Evolutionary conservation across 1,139 yeast species (phyloP).

Genomic region (Nakaseomyces kungkrabaensis): DNA sequence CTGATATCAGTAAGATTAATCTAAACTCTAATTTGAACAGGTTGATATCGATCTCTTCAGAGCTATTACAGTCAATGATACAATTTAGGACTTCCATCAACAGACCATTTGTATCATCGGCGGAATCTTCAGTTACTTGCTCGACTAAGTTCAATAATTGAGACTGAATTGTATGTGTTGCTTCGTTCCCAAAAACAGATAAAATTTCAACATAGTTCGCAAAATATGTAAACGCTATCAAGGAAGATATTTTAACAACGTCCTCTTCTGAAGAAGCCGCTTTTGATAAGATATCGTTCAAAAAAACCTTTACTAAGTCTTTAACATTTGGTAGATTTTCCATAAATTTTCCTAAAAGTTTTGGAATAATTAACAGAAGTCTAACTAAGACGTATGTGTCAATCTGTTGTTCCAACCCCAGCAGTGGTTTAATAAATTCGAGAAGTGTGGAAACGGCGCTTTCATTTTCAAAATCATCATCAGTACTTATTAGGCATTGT

Average conservation of each 20-base stretch:
- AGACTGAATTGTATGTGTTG: conserved; percentile 28
- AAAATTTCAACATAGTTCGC: conserved; percentile 38
- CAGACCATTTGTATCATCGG: conserved; percentile 72
- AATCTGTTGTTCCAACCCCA: conserved; percentile 6
- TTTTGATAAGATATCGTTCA: conserved; percentile 32
- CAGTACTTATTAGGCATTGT: conserved; percentile 18
- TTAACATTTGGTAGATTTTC: conserved; percentile 29
- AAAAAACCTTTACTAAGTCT: conserved; percentile 33
- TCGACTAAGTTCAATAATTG: conserved; percentile 33
- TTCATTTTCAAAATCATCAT: conserved; percentile 9
- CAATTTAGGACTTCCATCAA: conserved; percentile 61
- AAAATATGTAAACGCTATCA: conserved; percentile 49
- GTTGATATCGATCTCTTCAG: conserved; percentile 19
- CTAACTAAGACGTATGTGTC: conserved; percentile 34
- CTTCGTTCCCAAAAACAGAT: conserved; percentile 18
- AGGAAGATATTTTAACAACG: conserved; percentile 37
- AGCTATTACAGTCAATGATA: conserved; percentile 35
- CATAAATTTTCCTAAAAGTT: conserved; percentile 44
- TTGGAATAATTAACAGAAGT: conserved; percentile 44
- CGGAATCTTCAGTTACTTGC: conserved; percentile 50
- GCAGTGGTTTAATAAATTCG: neutral
- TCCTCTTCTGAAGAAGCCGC: conserved; percentile 19
- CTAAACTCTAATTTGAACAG: conserved; percentile 38
- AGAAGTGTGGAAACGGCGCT: conserved; percentile 2
- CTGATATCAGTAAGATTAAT: conserved; percentile 53